Base-by-base conservation (phyloP, 139 green algal genomes). In the Limnomonas spitsbergensis region DNA sequence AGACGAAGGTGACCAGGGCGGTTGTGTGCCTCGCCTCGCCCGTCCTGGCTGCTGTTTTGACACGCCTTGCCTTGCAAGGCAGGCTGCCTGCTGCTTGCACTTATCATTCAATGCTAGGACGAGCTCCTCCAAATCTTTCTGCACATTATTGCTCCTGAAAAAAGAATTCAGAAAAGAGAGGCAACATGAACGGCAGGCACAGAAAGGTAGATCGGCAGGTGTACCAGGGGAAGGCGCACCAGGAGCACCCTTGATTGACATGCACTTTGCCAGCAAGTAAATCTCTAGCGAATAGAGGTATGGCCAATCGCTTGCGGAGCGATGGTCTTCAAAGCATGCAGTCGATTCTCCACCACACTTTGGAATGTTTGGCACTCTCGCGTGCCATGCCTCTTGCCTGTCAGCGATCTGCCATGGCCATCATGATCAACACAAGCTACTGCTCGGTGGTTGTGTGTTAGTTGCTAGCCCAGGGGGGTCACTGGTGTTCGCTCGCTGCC, bases 71-170 rank as follows among this genome's bases (percentile, higher is more conserved):
- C 9, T 9, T 54, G 42, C 42, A 6, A 54, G 42, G 7, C 7
- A 6, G 7, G 56, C 27, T 70, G 56, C 27, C 29, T 38, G 56
- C 27, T 70, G n/a, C 56, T 70, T 4, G 29, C 56, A 70, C 29
- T 36, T 7, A 24, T 70, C 56, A 4, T 32, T 70, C n/a, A 70
- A 36, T 34, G 56, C 9, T 32, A 70, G 56, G 7, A 70, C 56
- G 4, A 70, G 56, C 9, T 7, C 56, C 56, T 70, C 56, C 29
- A 70, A 32, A 7, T 70, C 56, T 70, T 70, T 24, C 29, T 70
- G 56, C 56, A 70, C 4, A 24, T 34, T 38, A 24, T 70, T 7
- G 4, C 7, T 20, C 56, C 56, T 70, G 56, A 37, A 35, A 32
- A 7, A 36, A 38, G 4, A 20, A 61, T 61, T 29, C 14, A 61